Percentiles rank a stretch among this genome's conserved stretches.
These are phyloP conservation scores for Globisporangium apiculatum DNA, from an alignment of 352 stramenopile species.

Conservation along the genomic window DNA sequence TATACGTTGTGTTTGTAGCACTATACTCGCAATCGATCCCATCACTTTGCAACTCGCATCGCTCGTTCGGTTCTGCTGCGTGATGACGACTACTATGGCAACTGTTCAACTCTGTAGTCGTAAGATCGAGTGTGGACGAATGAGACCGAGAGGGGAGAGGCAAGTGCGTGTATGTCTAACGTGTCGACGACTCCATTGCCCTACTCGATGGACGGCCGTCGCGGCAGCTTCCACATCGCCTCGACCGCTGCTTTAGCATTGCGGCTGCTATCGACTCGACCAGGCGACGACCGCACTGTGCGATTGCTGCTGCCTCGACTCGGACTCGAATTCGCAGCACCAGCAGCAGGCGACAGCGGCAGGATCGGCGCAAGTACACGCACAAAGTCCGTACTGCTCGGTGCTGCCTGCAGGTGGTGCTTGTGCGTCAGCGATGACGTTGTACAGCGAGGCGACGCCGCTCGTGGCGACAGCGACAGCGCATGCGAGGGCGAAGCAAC, in stretches of 20 bases:
- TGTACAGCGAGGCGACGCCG: too few species aligned
- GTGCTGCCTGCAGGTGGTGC: background rate
- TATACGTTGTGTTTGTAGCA: too few species aligned
- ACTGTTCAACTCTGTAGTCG: too few species aligned
- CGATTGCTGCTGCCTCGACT: background rate
- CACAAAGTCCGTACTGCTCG: slow-evolving; percentile 3
- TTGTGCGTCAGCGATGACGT: background rate
- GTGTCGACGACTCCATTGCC: background rate
- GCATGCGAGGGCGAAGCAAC: background rate
- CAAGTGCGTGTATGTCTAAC: background rate
- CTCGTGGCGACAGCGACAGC: background rate
- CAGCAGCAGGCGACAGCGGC: background rate
- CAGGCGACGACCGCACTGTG: slow-evolving; percentile 1
- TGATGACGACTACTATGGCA: too few species aligned
- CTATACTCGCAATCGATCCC: too few species aligned
- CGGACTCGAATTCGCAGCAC: background rate
- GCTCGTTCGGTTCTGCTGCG: too few species aligned
- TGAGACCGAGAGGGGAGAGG: too few species aligned
- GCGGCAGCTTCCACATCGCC: slow-evolving; percentile 38
- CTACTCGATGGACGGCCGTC: slow-evolving; percentile 19
- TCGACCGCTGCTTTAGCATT: background rate
- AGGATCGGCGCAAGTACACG: slow-evolving; percentile 8
- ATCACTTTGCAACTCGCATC: too few species aligned
- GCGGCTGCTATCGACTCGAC: background rate
- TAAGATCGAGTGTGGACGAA: too few species aligned